phyloP scores from a whole-genome alignment of 257 asterid species.

The Lycium barbarum region DNA sequence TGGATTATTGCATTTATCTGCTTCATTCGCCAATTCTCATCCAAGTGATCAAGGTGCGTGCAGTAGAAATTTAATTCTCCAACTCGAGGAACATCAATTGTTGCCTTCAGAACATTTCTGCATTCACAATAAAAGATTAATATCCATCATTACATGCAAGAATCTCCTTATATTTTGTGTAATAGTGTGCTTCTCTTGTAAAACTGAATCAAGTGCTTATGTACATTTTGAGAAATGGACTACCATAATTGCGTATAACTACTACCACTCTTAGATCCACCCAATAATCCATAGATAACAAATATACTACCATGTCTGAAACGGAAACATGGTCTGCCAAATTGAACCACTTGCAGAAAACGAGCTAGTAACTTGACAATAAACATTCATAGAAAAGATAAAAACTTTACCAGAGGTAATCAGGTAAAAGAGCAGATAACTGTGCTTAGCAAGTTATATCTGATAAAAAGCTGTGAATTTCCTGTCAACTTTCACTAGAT shows the following conservation, averaged over 20 bases:
- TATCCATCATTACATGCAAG: background rate
- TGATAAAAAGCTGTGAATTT: background rate
- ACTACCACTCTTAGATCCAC: background rate
- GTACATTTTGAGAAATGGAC: background rate
- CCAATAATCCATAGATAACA: background rate
- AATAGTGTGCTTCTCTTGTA: background rate
- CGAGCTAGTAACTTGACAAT: background rate
- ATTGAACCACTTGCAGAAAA: background rate
- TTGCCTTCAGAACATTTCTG: conserved; percentile 95
- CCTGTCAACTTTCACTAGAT: background rate
- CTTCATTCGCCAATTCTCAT: conserved; percentile 94
- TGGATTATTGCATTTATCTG: conserved; percentile 82
- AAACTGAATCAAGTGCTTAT: background rate
- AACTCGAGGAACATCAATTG: conserved; percentile 79
- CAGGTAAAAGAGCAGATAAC: background rate
- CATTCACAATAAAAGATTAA: conserved; percentile 29
- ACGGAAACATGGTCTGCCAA: background rate
- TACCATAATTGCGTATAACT: background rate
- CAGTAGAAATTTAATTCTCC: conserved; percentile 86
- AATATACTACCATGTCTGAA: background rate
- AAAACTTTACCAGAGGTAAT: background rate
- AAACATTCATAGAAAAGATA: background rate
- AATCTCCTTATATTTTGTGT: background rate
- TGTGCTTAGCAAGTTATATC: background rate
- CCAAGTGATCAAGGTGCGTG: conserved; percentile 85